Percentiles rank a stretch among this genome's conserved stretches.
Evolutionary conservation across 495 filamentous ascomycete species (phyloP).

Genomic region (Lophiostoma macrostomum): DNA sequence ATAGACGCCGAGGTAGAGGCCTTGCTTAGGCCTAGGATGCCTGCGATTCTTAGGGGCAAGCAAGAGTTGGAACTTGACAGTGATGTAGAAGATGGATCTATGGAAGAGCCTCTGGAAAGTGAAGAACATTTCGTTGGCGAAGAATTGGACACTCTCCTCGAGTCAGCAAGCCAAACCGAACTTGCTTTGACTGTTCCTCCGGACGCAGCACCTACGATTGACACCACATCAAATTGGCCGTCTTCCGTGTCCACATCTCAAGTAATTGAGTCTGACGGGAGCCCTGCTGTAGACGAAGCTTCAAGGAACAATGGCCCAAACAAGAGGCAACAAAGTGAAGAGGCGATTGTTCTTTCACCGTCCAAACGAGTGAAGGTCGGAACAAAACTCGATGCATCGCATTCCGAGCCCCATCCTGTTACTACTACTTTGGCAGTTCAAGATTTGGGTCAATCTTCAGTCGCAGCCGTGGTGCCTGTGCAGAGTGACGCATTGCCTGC

Average conservation of each 20-base stretch:
- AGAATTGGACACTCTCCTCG: constrained; percentile 23
- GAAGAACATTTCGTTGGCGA: constrained; percentile 26
- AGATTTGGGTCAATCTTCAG: not conserved
- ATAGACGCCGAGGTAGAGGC: constrained; percentile 64
- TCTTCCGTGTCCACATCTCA: not conserved
- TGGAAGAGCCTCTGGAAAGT: constrained; percentile 1
- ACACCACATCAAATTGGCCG: not conserved
- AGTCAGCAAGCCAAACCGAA: constrained; percentile 7
- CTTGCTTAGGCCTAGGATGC: constrained; percentile 66
- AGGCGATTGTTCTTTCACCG: not conserved
- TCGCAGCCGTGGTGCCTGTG: not conserved
- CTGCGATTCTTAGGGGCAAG: constrained; percentile 41
- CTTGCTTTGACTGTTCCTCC: not conserved
- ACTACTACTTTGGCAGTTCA: not conserved
- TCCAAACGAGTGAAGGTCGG: constrained; percentile 10
- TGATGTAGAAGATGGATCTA: constrained; percentile 9
- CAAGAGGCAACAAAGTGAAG: constrained; percentile 14
- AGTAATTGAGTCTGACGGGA: not conserved
- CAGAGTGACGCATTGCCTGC: too few species aligned
- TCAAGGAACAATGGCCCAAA: not conserved
- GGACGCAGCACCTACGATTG: not conserved
- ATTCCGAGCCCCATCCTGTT: not conserved
- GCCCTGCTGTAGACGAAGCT: not conserved
- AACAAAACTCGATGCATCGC: not conserved
- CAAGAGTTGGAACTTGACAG: constrained; percentile 9